Evolutionary conservation across 2,329 filamentous ascomycete species (phyloP).

Genomic region (Xylaria sp.): DNA sequence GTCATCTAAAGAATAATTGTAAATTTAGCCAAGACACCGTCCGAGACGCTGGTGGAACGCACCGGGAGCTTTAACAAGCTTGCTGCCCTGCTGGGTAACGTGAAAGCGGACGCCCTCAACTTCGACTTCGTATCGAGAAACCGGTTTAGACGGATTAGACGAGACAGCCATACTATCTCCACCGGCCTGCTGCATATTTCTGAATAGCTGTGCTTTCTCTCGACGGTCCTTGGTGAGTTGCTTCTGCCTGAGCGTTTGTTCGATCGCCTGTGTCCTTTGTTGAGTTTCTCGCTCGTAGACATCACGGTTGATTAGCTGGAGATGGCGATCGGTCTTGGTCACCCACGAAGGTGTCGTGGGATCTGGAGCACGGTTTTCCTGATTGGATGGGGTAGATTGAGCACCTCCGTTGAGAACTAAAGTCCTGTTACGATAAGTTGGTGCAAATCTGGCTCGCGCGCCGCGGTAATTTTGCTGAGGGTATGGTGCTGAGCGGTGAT

Average conservation of each 20-base stretch:
- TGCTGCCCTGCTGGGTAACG: conserved; percentile 82
- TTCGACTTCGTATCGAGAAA: conserved; percentile 68
- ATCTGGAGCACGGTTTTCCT: conserved; percentile 50
- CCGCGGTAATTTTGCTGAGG: conserved; percentile 44
- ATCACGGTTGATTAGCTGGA: conserved; percentile 83
- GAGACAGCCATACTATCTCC: conserved; percentile 39
- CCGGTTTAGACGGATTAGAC: conserved; percentile 49
- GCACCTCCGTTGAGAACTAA: conserved; percentile 49
- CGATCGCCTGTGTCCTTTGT: conserved; percentile 75
- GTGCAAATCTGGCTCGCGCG: conserved; percentile 42
- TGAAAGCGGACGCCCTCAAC: conserved; percentile 80
- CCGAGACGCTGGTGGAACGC: conserved; percentile 50
- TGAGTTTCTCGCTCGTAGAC: conserved; percentile 81
- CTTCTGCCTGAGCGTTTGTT: conserved; percentile 72
- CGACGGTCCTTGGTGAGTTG: conserved; percentile 63
- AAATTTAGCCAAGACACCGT: conserved; percentile 38
- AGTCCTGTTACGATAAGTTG: conserved; percentile 49
- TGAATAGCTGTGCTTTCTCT: conserved; percentile 68
- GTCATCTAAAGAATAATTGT: conserved; percentile 59
- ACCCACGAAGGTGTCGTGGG: conserved; percentile 68
- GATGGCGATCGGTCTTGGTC: conserved; percentile 77
- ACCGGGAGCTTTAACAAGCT: conserved; percentile 81
- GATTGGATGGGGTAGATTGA: conserved; percentile 42
- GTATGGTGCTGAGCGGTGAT: conserved; percentile 48
- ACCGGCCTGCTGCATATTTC: conserved; percentile 56